These are phyloP conservation scores for Conoideocrella luteorostrata DNA, from an alignment of 2,329 filamentous ascomycete species.

Conservation along the genomic window DNA sequence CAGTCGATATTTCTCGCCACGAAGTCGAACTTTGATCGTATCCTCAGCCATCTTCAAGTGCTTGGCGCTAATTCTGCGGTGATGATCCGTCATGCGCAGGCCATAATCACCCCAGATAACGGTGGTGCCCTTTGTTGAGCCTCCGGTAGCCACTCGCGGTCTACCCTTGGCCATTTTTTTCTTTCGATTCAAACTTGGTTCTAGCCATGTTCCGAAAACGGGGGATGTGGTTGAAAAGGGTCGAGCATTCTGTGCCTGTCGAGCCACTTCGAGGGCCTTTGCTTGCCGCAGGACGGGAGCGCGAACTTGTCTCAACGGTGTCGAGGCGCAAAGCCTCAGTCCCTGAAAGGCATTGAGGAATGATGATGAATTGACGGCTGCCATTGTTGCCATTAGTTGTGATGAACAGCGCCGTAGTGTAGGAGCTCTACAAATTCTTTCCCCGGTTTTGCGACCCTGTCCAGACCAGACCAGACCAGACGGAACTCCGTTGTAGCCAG, in stretches of 20 bases:
- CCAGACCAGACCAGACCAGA: constrained; percentile 2
- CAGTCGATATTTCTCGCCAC: constrained; percentile 86
- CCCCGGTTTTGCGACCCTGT: constrained; percentile 6
- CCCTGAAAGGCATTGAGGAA: constrained; percentile 46
- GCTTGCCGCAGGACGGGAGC: constrained; percentile 24
- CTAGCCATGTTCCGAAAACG: constrained; percentile 67
- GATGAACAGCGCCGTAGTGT: no score
- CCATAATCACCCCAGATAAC: constrained; percentile 96
- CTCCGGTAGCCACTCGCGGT: constrained; percentile 81
- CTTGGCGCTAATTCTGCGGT: constrained; percentile 79
- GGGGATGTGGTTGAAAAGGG: constrained; percentile 66
- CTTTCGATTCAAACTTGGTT: constrained; percentile 68
- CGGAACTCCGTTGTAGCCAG: constrained; percentile 15
- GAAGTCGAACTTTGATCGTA: constrained; percentile 79
- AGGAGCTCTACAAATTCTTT: constrained; percentile 32
- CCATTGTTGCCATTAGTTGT: constrained; percentile 34
- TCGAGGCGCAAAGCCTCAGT: constrained; percentile 38
- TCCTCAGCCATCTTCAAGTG: constrained; percentile 90
- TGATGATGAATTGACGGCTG: constrained; percentile 34
- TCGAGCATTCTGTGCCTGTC: constrained; percentile 43
- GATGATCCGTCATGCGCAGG: constrained; percentile 86
- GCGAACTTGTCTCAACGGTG: constrained; percentile 32
- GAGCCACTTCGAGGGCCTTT: constrained; percentile 22
- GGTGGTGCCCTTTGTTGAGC: constrained; percentile 86
- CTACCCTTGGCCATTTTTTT: constrained; percentile 89